Conservation (phyloP, 2,329 filamentous ascomycete genomes). For the Pseudogymnoascus sp. region DNA sequence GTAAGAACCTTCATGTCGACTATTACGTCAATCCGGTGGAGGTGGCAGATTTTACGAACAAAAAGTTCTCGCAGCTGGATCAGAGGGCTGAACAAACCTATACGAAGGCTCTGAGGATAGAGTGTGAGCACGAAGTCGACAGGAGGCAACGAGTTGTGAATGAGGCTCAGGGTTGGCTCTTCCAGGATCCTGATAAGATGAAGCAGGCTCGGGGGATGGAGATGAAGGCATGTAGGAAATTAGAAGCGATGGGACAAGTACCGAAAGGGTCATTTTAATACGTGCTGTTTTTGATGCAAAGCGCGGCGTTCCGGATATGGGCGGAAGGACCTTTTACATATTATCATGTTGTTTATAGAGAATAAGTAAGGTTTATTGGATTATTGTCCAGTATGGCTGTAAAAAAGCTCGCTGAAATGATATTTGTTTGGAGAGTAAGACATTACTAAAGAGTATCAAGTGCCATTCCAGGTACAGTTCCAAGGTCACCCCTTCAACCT, state of each 20-base stretch:
- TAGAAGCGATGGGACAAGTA: constrained; percentile 41
- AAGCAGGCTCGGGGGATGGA: constrained; percentile 41
- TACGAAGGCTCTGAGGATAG: constrained; percentile 56
- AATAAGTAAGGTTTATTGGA: neutral
- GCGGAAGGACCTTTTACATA: constrained; percentile 2
- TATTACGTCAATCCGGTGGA: constrained; percentile 83
- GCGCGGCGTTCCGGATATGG: constrained; percentile 10
- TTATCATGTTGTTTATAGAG: constrained; percentile 8
- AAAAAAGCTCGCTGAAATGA: neutral
- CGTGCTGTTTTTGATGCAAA: constrained; percentile 14
- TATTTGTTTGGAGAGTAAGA: neutral
- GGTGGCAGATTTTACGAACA: constrained; percentile 59
- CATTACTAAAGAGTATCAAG: neutral
- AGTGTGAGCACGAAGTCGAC: constrained; percentile 69
- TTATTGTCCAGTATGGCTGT: neutral
- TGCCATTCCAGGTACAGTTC: constrained; percentile 3
- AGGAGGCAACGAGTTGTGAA: constrained; percentile 49
- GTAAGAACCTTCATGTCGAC: constrained; percentile 62
- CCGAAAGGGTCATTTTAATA: constrained; percentile 4
- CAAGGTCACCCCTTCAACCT: neutral
- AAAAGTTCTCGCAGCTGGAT: constrained; percentile 70
- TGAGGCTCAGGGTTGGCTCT: constrained; percentile 66
- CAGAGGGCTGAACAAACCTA: constrained; percentile 68
- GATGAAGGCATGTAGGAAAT: constrained; percentile 50
- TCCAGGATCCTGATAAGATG: constrained; percentile 56